Base-by-base conservation (phyloP, 176 grass and related monocot species). In the Paspalum notatum region DNA sequence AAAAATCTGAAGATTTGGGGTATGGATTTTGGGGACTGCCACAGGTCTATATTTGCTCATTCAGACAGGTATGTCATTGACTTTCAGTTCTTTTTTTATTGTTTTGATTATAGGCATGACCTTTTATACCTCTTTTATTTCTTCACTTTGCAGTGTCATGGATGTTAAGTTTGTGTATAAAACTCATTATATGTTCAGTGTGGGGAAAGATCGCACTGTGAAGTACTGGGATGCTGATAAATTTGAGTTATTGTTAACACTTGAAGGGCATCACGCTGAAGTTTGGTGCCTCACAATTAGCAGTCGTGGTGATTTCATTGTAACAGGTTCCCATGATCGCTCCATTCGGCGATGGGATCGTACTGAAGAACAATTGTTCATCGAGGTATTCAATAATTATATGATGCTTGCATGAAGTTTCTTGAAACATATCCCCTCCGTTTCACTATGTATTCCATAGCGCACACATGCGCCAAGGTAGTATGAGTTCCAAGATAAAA, bases 191-290 rank as follows among this genome's bases (percentile, higher is more conserved):
- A 86, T 98, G 88, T 95, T 98, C 62, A 95, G 90, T 60, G 95
- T 98, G 71, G 95, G 95, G 45, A 98, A 98, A 93, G 90, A 98
- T 89, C 83, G 86, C 20, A 77, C 88, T 68, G 71, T 98, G 60
- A 98, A 95, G 84, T 98, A 98, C 13, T 98, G 92, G 95, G 95
- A 93, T 85, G 95, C 92, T 71, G 95, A 98, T 84, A 98, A 98
- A 89, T 95, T 95, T 81, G 90, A 98, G 82, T 85, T 95, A n/a
- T 68, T 98, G 61, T 85, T 98, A 76, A 95, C 92, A 73, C 92
- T 98, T 22, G 95, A 95, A 74, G 95, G 95, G 39, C 95, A 98
- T 88, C 95, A 98, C 87, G 95, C 90, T 79, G 88, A 98, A 87
- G 89, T 98, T 80, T 98, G 92, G 88, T 98, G 95, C 79, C 90